Conservation (phyloP, 2,329 filamentous ascomycete genomes). For the Pseudogymnoascus destructans region DNA sequence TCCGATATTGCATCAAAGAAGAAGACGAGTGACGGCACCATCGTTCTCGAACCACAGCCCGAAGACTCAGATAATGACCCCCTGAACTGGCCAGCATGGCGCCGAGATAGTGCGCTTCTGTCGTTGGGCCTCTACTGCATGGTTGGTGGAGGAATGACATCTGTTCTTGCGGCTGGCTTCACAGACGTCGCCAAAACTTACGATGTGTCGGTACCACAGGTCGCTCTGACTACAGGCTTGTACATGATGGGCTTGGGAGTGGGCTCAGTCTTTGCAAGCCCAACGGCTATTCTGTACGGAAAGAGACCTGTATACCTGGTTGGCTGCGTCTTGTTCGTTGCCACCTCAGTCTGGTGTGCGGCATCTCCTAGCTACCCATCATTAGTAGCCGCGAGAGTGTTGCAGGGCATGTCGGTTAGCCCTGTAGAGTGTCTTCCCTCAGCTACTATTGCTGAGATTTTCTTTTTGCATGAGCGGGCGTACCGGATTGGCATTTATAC, state of each 20-base stretch:
- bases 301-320: slow-evolving; percentile 83
- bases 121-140: slow-evolving; percentile 87
- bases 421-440: slow-evolving; percentile 87
- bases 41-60: slow-evolving; percentile 83
- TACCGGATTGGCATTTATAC: slow-evolving; percentile 93
- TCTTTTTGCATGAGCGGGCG: slow-evolving; percentile 85
- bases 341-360: slow-evolving; percentile 73
- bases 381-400: slow-evolving; percentile 66
- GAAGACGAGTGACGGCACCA: slow-evolving; percentile 64
- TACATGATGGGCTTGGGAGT: slow-evolving; percentile 91
- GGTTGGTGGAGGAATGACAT: slow-evolving; percentile 85
- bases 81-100: slow-evolving; percentile 77
- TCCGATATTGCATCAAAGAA: slow-evolving; percentile 42
- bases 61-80: slow-evolving; percentile 86
- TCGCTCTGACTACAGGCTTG: slow-evolving; percentile 77
- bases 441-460: slow-evolving; percentile 91
- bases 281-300: slow-evolving; percentile 80
- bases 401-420: slow-evolving; percentile 78
- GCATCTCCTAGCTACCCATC: slow-evolving; percentile 69
- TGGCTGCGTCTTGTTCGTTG: slow-evolving; percentile 63
- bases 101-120: slow-evolving; percentile 65
- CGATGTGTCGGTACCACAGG: slow-evolving; percentile 52
- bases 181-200: slow-evolving; percentile 59
- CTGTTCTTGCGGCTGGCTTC: slow-evolving; percentile 81
- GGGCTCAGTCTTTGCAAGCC: slow-evolving; percentile 72